Evolutionary conservation across 1,284 basidiomycete species (phyloP).

Genomic region (Cryptococcus hybrid): DNA sequence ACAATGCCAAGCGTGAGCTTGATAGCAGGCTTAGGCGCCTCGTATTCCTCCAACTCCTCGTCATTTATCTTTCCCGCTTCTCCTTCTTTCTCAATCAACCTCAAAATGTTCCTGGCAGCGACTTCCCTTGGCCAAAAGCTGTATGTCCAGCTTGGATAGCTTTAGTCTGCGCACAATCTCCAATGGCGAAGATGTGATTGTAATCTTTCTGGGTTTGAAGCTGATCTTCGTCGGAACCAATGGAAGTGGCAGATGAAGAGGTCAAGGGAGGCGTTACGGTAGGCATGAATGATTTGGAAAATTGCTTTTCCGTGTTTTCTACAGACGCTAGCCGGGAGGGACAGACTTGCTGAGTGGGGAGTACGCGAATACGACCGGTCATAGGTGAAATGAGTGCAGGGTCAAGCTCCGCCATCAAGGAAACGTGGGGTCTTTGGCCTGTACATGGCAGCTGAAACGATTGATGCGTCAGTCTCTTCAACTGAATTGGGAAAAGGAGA

Average conservation of each 20-base stretch:
- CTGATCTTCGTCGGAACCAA: too few species aligned
- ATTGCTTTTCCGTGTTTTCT: neutral
- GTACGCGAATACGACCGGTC: conserved; percentile 55
- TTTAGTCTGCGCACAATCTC: conserved; percentile 50
- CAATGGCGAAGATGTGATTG: conserved; percentile 49
- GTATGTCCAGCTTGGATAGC: conserved; percentile 64
- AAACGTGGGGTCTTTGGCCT: conserved; percentile 69
- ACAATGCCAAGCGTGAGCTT: conserved; percentile 65
- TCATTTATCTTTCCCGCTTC: conserved; percentile 9
- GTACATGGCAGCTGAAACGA: conserved; percentile 58
- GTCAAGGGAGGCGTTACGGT: too few species aligned
- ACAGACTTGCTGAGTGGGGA: conserved; percentile 61
- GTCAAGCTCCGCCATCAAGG: conserved; percentile 57
- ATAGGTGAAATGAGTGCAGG: conserved; percentile 55
- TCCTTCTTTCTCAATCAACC: conserved; percentile 32
- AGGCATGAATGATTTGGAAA: too few species aligned
- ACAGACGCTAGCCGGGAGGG: too few species aligned
- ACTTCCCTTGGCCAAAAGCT: conserved; percentile 59
- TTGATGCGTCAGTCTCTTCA: neutral
- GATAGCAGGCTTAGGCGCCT: conserved; percentile 60
- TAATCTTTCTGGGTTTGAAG: conserved; percentile 10
- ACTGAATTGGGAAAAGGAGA: neutral
- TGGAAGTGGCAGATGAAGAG: too few species aligned
- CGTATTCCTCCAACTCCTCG: conserved; percentile 58
- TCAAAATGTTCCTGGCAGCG: conserved; percentile 47